Percentiles rank a stretch among this genome's conserved stretches.
phyloP scores from a whole-genome alignment of 139 green algal genomes.

The Closterium sp. region DNA sequence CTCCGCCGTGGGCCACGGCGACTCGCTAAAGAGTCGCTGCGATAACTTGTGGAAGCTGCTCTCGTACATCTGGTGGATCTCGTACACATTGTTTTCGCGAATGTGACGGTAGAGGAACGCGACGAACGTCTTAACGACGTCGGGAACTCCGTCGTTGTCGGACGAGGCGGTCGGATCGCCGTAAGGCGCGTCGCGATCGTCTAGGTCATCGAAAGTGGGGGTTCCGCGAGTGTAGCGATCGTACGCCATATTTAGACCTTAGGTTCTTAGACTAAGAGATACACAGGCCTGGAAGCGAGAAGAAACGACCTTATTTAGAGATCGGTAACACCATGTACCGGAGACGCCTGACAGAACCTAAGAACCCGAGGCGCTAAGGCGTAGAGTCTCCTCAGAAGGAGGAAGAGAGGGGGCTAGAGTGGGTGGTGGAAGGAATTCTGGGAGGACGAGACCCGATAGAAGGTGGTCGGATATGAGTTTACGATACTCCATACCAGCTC shows the following conservation, averaged over 20 bases:
- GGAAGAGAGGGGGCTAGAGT: not conserved
- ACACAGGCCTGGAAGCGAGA: not conserved
- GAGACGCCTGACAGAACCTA: not conserved
- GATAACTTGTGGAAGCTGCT: slow-evolving; percentile 87
- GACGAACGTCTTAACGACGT: slow-evolving; percentile 93
- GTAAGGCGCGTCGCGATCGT: slow-evolving; percentile 17
- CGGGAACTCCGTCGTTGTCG: slow-evolving; percentile 17
- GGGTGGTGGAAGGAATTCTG: not conserved
- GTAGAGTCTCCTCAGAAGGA: not conserved
- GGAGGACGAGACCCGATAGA: not conserved
- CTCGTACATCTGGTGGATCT: slow-evolving; percentile 97
- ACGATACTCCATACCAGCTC: no score
- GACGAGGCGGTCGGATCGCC: not conserved
- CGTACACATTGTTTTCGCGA: slow-evolving; percentile 90
- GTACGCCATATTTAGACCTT: not conserved
- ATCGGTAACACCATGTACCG: not conserved
- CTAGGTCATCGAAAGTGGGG: not conserved
- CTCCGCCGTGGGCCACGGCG: slow-evolving; percentile 82
- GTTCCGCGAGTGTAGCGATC: not conserved
- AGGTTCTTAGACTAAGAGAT: not conserved
- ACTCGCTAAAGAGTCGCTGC: slow-evolving; percentile 93
- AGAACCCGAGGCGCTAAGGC: not conserved
- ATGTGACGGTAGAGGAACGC: slow-evolving; percentile 90
- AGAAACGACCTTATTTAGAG: not conserved
- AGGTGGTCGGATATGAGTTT: not conserved